Percentiles rank a stretch among this genome's conserved stretches.
These are phyloP conservation scores for Dendrocalamus latiflorus DNA, from an alignment of 202 grass and related monocot genomes.

Conservation along the genomic window DNA sequence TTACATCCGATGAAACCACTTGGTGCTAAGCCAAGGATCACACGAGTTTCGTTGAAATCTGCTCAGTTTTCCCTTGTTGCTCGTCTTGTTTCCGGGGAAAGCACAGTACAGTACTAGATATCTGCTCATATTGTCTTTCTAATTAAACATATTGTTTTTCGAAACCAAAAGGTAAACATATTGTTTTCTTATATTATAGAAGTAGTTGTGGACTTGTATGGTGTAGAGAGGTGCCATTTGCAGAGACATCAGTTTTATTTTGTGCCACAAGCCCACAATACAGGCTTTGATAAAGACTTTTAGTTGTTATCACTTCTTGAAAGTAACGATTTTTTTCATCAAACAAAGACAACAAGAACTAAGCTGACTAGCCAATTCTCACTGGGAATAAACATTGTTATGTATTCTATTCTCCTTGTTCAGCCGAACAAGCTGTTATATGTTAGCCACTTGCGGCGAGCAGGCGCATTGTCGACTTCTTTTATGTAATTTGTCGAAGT, in stretches of 20 bases:
- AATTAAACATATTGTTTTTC: background rate
- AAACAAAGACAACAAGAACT: background rate
- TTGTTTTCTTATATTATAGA: background rate
- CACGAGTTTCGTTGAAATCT: constrained; percentile 3
- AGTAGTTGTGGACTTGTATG: background rate
- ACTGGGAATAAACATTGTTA: background rate
- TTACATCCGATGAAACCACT: constrained; percentile 23
- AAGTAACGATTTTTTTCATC: background rate
- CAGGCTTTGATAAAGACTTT: background rate
- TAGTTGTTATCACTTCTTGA: background rate
- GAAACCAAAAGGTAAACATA: background rate
- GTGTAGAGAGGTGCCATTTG: background rate
- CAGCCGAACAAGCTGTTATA: background rate
- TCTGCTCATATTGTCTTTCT: background rate
- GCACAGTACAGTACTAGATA: background rate
- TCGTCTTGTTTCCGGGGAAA: background rate
- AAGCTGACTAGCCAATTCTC: background rate
- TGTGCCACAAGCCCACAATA: background rate
- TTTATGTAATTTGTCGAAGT: background rate
- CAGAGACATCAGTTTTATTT: background rate
- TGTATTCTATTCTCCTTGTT: background rate
- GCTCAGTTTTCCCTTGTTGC: background rate
- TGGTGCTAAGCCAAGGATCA: constrained; percentile 25
- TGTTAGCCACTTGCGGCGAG: constrained; percentile 14
- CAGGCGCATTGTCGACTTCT: background rate